Evolutionary conservation across 139 green algal genomes (phyloP).

Genomic region (Tetraselmis striata): DNA sequence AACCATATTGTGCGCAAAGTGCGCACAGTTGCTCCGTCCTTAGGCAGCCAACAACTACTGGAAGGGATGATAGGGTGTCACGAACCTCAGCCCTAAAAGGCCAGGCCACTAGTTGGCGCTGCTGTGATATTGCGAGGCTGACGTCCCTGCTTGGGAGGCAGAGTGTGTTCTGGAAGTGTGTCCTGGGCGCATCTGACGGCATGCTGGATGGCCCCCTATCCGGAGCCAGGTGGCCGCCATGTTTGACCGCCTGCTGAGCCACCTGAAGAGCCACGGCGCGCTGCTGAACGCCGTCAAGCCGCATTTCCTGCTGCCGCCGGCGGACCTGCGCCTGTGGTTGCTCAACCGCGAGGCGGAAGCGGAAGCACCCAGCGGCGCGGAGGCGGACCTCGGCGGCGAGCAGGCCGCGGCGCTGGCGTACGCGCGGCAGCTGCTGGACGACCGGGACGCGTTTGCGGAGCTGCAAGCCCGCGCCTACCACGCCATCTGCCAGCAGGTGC

Average conservation of each 20-base stretch:
- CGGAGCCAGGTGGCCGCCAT: not conserved
- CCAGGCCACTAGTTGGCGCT: too few relatives aligned
- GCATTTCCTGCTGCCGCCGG: constrained; percentile 57
- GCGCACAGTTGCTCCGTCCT: not conserved
- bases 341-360: constrained; percentile 28
- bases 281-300: constrained; percentile 68
- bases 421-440: not conserved
- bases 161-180: too few relatives aligned
- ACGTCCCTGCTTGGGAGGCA: too few relatives aligned
- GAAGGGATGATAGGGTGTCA: too few relatives aligned
- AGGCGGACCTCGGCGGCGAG: not conserved
- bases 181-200: too few relatives aligned
- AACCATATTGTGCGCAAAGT: not conserved
- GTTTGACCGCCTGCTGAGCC: constrained; percentile 47
- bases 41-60: too few relatives aligned
- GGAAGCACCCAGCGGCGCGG: constrained; percentile 8
- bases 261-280: constrained; percentile 40
- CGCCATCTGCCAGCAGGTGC: constrained; percentile 44
- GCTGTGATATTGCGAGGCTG: too few relatives aligned
- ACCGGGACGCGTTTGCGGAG: not conserved
- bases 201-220: too few relatives aligned
- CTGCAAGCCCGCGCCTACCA: not conserved
- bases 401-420: not conserved
- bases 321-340: constrained; percentile 24
- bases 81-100: too few relatives aligned